These are phyloP conservation scores for Chrysoporthe puriensis DNA, from an alignment of 2,329 filamentous ascomycete genomes.

Conservation along the genomic window DNA sequence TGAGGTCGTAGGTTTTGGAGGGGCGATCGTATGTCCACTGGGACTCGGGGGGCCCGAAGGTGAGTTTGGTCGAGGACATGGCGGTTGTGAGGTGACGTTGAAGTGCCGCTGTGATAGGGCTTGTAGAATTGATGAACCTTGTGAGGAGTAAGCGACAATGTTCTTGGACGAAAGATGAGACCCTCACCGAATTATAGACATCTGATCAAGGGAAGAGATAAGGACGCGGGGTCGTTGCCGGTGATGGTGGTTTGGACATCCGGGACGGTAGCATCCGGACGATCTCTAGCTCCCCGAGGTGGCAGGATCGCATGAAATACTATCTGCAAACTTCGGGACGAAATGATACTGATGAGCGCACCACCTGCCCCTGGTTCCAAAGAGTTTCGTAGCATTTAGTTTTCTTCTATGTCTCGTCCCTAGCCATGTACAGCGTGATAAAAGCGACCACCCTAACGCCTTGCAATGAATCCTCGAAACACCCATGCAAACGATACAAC, in stretches of 20 bases:
- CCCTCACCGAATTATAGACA: not conserved
- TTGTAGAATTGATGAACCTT: not conserved
- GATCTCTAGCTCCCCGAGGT: not conserved
- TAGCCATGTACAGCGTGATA: conserved; percentile 14
- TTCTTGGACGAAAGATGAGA: not conserved
- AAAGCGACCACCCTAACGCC: conserved; percentile 22
- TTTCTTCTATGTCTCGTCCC: conserved; percentile 1
- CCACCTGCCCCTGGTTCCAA: not conserved
- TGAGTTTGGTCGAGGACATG: conserved; percentile 27
- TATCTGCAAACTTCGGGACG: not conserved
- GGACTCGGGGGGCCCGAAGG: conserved; percentile 37
- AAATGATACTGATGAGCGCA: not conserved
- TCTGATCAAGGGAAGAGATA: conserved; percentile 4
- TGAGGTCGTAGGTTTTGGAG: conserved; percentile 37
- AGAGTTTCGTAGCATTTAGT: not conserved
- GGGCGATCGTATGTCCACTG: conserved; percentile 38
- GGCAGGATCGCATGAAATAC: not conserved
- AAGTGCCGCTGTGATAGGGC: not conserved
- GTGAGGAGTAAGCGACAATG: not conserved
- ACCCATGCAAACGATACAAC: not conserved
- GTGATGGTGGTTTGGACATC: not conserved
- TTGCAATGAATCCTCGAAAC: conserved; percentile 19
- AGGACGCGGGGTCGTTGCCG: conserved; percentile 18
- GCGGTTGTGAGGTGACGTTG: not conserved
- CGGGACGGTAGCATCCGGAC: conserved; percentile 2